Evolutionary conservation across 2,329 filamentous ascomycete species (phyloP).

Genomic region (Xylaria digitata): DNA sequence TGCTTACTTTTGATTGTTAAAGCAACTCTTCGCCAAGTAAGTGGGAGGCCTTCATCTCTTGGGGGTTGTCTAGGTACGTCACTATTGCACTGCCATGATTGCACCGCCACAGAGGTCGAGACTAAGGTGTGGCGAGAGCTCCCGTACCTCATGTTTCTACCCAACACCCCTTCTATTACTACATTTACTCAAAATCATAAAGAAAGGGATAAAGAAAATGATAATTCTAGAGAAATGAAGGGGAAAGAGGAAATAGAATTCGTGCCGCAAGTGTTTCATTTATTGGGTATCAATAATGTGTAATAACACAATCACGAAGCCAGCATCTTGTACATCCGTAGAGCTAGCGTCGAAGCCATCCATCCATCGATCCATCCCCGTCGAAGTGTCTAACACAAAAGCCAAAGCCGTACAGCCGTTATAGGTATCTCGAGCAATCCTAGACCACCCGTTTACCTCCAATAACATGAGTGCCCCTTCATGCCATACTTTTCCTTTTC

Average conservation of each 20-base stretch:
- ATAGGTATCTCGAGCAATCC: neutral
- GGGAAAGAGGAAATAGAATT: neutral
- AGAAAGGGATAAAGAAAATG: too few relatives aligned
- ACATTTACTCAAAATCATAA: too few relatives aligned
- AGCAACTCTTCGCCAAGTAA: neutral
- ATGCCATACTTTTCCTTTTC: neutral
- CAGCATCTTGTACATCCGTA: neutral
- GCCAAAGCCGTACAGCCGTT: conserved; percentile 1
- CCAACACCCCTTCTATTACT: too few relatives aligned
- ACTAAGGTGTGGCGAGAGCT: conserved; percentile 42
- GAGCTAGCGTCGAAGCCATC: neutral
- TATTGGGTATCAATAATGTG: conserved; percentile 29
- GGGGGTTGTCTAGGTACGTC: conserved; percentile 28
- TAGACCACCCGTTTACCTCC: neutral
- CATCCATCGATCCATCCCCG: neutral
- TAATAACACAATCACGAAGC: neutral
- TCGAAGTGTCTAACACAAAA: conserved; percentile 1
- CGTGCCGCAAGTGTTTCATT: neutral
- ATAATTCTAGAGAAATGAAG: neutral
- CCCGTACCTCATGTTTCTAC: too few relatives aligned
- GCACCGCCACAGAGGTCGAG: conserved; percentile 34
- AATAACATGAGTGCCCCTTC: neutral
- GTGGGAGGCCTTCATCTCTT: conserved; percentile 17
- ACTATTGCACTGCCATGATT: conserved; percentile 37
- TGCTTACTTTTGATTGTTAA: neutral